These are phyloP conservation scores for Blumeria graminis DNA, from an alignment of 2,329 filamentous ascomycete species.

Conservation along the genomic window DNA sequence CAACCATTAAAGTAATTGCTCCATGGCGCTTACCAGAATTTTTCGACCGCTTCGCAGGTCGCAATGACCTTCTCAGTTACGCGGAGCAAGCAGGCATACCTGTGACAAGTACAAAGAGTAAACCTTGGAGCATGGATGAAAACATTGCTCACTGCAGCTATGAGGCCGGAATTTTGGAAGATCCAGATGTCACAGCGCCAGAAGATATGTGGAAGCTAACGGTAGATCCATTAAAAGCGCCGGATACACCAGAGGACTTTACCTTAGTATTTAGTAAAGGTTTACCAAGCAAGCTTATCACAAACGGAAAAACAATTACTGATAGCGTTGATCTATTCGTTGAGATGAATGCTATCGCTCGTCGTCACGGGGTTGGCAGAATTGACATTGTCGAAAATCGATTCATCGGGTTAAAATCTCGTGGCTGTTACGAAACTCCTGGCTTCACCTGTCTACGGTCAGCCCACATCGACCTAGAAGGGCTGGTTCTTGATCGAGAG, in stretches of 20 bases:
- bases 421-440: slow-evolving; percentile 49
- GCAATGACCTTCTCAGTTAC: slow-evolving; percentile 49
- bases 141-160: slow-evolving; percentile 59
- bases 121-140: slow-evolving; percentile 43
- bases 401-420: slow-evolving; percentile 56
- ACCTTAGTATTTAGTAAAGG: slow-evolving; percentile 50
- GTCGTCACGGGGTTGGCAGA: slow-evolving; percentile 49
- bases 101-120: slow-evolving; percentile 47
- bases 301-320: slow-evolving; percentile 33
- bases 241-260: slow-evolving; percentile 47
- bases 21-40: slow-evolving; percentile 49
- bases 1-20: slow-evolving; percentile 46
- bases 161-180: slow-evolving; percentile 54
- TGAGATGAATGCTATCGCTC: slow-evolving; percentile 45
- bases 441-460: slow-evolving; percentile 14
- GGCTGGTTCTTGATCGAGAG: slow-evolving; percentile 42
- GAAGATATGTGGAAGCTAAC: slow-evolving; percentile 64
- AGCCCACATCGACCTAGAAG: slow-evolving; percentile 31
- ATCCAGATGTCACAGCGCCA: slow-evolving; percentile 37
- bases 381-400: slow-evolving; percentile 70
- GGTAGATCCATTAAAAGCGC: slow-evolving; percentile 41
- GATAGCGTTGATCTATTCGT: slow-evolving; percentile 51
- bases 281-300: slow-evolving; percentile 40
- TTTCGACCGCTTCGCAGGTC: slow-evolving; percentile 45
- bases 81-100: slow-evolving; percentile 42